Evolutionary conservation across 768 basidiomycete genomes (phyloP).

Genomic region (Termitomyces sp.): DNA sequence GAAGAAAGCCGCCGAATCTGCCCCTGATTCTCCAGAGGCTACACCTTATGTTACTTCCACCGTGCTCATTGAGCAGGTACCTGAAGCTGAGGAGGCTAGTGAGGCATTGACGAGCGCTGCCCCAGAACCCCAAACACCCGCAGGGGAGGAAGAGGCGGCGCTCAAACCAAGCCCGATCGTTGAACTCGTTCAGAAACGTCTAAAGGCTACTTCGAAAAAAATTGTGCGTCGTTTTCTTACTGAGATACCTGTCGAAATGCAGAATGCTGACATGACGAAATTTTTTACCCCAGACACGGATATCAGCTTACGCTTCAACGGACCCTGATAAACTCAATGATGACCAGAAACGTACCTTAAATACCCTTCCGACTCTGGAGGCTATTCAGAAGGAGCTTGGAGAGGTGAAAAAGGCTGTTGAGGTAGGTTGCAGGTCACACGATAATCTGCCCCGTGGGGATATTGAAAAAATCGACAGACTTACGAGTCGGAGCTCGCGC

Average conservation of each 20-base stretch:
- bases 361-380: slow-evolving; percentile 72
- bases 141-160: slow-evolving; percentile 41
- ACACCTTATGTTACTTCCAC: slow-evolving; percentile 44
- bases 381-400: slow-evolving; percentile 77
- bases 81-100: slow-evolving; percentile 41
- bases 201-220: slow-evolving; percentile 79
- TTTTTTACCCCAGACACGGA: slow-evolving; percentile 51
- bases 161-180: slow-evolving; percentile 66
- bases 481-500: slow-evolving; percentile 60
- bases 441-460: background rate
- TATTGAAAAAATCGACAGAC: slow-evolving; percentile 32
- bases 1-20: slow-evolving; percentile 42
- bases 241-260: background rate
- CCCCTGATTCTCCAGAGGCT: slow-evolving; percentile 43
- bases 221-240: slow-evolving; percentile 49
- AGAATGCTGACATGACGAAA: slow-evolving; percentile 8
- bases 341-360: slow-evolving; percentile 77
- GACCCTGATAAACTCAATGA: slow-evolving; percentile 77
- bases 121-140: slow-evolving; percentile 35
- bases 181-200: slow-evolving; percentile 75
- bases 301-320: slow-evolving; percentile 66
- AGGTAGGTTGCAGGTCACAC: slow-evolving; percentile 45
- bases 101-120: slow-evolving; percentile 43
- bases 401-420: slow-evolving; percentile 80
- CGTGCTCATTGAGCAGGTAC: slow-evolving; percentile 47